These are phyloP conservation scores for Apophysomyces variabilis DNA, from an alignment of 371 early-diverging fungal species.

Conservation along the genomic window DNA sequence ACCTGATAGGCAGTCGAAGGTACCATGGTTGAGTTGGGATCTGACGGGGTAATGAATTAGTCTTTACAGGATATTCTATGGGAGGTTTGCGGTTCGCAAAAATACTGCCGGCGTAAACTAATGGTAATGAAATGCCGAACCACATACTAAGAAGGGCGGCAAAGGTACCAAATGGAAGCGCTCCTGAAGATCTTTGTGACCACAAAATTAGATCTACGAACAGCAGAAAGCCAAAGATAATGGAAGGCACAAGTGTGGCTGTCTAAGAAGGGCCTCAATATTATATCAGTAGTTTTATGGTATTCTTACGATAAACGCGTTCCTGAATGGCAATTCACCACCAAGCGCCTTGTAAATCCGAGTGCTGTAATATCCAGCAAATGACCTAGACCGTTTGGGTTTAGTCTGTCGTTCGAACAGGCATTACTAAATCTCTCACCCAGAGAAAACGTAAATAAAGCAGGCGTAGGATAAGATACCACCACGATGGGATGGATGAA, in stretches of 20 bases:
- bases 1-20: conserved; percentile 59
- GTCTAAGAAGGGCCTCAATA: conserved; percentile 28
- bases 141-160: conserved; percentile 76
- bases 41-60: conserved; percentile 93
- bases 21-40: conserved; percentile 88
- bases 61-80: conserved; percentile 81
- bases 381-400: conserved; percentile 32
- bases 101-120: conserved; percentile 76
- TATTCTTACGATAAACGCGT: conserved; percentile 54
- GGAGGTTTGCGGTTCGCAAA: conserved; percentile 70
- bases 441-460: conserved; percentile 73
- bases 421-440: conserved; percentile 42
- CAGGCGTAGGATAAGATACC: conserved; percentile 71
- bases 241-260: conserved; percentile 54
- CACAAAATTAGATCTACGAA: conserved; percentile 79
- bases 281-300: neutral
- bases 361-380: conserved; percentile 79
- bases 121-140: conserved; percentile 76
- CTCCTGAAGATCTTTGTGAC: conserved; percentile 75
- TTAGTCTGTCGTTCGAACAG: conserved; percentile 22
- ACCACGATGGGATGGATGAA: conserved; percentile 85
- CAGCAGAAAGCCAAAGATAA: conserved; percentile 48
- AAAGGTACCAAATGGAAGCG: conserved; percentile 84
- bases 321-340: conserved; percentile 75
- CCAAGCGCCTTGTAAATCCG: conserved; percentile 79